Evolutionary conservation across 2,329 filamentous ascomycete genomes (phyloP).

Genomic region (Aspergillus tanneri): DNA sequence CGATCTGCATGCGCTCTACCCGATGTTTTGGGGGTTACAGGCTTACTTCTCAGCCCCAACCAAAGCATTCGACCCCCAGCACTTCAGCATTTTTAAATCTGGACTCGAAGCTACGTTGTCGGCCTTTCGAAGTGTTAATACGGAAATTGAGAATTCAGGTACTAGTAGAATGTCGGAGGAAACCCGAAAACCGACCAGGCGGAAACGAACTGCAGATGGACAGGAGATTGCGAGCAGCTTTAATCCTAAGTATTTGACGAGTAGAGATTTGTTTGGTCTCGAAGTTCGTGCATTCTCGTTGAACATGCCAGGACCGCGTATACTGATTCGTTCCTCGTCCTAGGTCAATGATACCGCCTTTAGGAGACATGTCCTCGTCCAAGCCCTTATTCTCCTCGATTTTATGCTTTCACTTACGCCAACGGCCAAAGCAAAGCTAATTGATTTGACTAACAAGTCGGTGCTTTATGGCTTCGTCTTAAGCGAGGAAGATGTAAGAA

Average conservation of each 20-base stretch:
- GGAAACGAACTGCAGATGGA: slow-evolving; percentile 64
- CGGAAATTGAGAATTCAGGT: slow-evolving; percentile 67
- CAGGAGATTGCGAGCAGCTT: slow-evolving; percentile 70
- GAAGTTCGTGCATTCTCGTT: slow-evolving; percentile 59
- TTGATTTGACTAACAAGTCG: slow-evolving; percentile 75
- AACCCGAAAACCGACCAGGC: slow-evolving; percentile 64
- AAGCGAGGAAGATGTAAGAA: slow-evolving; percentile 74
- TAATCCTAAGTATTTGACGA: slow-evolving; percentile 99
- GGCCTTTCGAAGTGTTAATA: slow-evolving; percentile 72
- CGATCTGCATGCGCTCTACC: slow-evolving; percentile 74
- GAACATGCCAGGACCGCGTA: neutral
- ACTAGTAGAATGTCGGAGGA: slow-evolving; percentile 61
- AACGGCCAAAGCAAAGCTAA: slow-evolving; percentile 75
- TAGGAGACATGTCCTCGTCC: slow-evolving; percentile 87
- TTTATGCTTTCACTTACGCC: slow-evolving; percentile 89
- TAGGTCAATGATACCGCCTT: slow-evolving; percentile 93
- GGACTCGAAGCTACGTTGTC: slow-evolving; percentile 63
- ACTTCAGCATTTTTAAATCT: slow-evolving; percentile 65
- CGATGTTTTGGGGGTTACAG: slow-evolving; percentile 91
- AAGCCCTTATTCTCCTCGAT: slow-evolving; percentile 90
- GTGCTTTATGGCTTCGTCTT: slow-evolving; percentile 80
- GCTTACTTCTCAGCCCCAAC: slow-evolving; percentile 88
- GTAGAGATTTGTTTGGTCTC: slow-evolving; percentile 89
- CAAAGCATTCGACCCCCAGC: slow-evolving; percentile 68
- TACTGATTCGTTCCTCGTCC: slow-evolving; percentile 24